phyloP scores from a whole-genome alignment of 2,329 filamentous ascomycete species.

The Coniella lustricola region DNA sequence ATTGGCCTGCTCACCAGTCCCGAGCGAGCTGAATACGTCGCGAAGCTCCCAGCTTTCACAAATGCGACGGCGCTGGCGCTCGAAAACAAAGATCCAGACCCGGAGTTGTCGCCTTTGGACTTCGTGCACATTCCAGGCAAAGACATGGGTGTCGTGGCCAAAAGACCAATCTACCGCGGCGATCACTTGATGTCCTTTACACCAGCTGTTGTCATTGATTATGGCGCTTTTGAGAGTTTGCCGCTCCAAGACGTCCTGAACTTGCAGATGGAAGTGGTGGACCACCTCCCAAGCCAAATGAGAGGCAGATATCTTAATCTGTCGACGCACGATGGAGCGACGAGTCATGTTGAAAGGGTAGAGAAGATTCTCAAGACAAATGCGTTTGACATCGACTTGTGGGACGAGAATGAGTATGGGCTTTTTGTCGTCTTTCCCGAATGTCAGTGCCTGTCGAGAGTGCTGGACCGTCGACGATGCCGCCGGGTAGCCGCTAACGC shows the following conservation, averaged over 20 bases:
- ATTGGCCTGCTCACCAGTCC: conserved; percentile 32
- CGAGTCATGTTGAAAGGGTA: conserved; percentile 23
- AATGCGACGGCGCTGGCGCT: conserved; percentile 18
- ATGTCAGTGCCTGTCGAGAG: conserved; percentile 21
- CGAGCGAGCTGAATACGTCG: conserved; percentile 24
- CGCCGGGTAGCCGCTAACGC: background rate
- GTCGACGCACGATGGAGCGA: conserved; percentile 27
- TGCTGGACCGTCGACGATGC: too few relatives aligned
- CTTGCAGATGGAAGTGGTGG: conserved; percentile 27
- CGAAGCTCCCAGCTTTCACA: conserved; percentile 24
- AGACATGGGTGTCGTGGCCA: conserved; percentile 31
- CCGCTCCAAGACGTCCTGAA: conserved; percentile 20
- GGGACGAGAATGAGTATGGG: conserved; percentile 23
- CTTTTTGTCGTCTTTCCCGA: conserved; percentile 34
- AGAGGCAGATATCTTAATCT: conserved; percentile 28
- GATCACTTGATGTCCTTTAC: conserved; percentile 33
- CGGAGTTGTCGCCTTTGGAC: conserved; percentile 22
- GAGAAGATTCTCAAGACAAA: conserved; percentile 32
- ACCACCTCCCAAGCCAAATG: conserved; percentile 26
- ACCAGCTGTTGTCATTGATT: conserved; percentile 32
- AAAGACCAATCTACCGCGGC: conserved; percentile 26
- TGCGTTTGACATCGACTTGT: conserved; percentile 31
- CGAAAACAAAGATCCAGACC: conserved; percentile 24
- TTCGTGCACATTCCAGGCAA: conserved; percentile 32
- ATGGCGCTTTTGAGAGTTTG: conserved; percentile 28